Base-by-base conservation (phyloP, 116 monocot species). In the Cymodocea nodosa region DNA sequence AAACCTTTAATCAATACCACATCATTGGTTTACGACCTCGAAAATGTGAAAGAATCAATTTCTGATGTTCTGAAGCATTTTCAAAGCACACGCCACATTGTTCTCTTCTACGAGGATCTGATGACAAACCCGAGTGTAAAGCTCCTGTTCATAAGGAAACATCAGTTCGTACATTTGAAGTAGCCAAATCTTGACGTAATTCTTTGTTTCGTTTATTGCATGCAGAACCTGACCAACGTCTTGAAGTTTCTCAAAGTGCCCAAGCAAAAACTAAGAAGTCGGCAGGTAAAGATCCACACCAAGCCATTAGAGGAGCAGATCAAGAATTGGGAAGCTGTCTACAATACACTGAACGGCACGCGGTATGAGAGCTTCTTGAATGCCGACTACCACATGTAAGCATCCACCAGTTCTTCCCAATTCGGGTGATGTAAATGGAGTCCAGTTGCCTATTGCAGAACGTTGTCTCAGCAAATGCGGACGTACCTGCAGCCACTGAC, bases 81-180 rank as follows among this genome's bases (percentile, higher is more conserved):
- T 68, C 78, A 73, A 35, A 56, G 72, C 75, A 84, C 78, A 0
- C 80, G 76, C 6, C 84, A 84, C 64, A 91, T 74, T 37, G 49
- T 82, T 58, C 77, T 91, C 51, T 87, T 82, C 68, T 91, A 91
- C 16, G 87, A 91, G 72, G 91, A 91, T 82, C 82, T 91, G 49
- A 66, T 84, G 34, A 73, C 52, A 12, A 78, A 87, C 57, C 67
- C 37, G 19, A 78, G 65, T 6, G 90, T 90, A 62, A 30, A 73
- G 80, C 64, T 73, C 40, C 2, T 51, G 9, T 35, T 25, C 30
- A 51, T 16, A 30, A 13, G 4, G 8, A 19, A 10, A 25, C 19
- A 11, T 54, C 52, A 7, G 7, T 15, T 23, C 40, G 10, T 39
- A 37, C 44, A 20, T 35, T 17, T 1, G 0, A 17, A 18, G 13